Base-by-base conservation (phyloP, 495 filamentous ascomycete species). In the Penicillium robsamsonii region DNA sequence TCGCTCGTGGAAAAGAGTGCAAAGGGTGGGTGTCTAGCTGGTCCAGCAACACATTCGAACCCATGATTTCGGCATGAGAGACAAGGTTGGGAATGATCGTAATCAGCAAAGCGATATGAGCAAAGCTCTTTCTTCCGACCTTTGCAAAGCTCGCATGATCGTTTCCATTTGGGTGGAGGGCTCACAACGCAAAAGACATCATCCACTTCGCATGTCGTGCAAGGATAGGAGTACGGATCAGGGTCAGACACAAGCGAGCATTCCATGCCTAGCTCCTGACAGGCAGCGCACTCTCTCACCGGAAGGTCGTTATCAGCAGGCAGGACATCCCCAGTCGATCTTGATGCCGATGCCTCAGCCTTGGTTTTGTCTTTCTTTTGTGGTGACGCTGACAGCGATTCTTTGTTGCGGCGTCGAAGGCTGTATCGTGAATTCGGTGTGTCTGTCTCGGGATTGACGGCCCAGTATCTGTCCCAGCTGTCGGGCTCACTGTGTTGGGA, bases 81-180 rank as follows among this genome's bases (percentile, higher is more conserved):
- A 31, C 51, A 54, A 29, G 51, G 42, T 31, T 17, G 18, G 20
- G 30, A 31, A 33, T 54, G 51, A 15, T 54, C 51, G 12, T 54
- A 54, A 29, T 54, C 30, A 20, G 42, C 42, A 10, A 17, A 54
- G 5, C 30, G 41, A 35, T 54, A 54, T 4, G 51, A 54, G 20
- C 51, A 54, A 2, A 17, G 2, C 20, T n/a, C 31, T 5, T 31
- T 29, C 18, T 13, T 10, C 1, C 15, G 49, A 13, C 15, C 22
- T 27, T 18, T 46, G 31, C 51, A 37, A 29, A 15, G 18, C n/a
- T 54, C 51, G 15, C 51, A 54, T n/a, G 42, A 27, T 8, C 31
- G 41, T 30, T 54, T 54, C 51, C 51, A 54, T 17, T 38, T 46
- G 12, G 51, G 42, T n/a, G 31, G n/a, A 4, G 51, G 51, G 11